phyloP scores from a whole-genome alignment of 2,329 filamentous ascomycete species.

The Trichophyton benhamiae region DNA sequence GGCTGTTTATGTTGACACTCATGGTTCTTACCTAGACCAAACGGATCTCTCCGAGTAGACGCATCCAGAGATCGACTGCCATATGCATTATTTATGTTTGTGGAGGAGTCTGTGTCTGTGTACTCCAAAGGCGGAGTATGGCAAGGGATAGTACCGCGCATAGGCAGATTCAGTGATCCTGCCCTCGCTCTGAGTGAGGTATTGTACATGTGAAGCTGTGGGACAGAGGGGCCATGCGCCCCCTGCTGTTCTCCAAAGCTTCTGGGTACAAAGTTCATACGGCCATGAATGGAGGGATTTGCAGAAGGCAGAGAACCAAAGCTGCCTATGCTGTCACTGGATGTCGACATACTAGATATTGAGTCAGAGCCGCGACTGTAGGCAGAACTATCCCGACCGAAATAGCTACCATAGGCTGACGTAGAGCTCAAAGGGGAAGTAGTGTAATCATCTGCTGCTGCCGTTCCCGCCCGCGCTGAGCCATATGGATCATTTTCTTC shows the following conservation, averaged over 20 bases:
- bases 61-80: constrained; percentile 2
- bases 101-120: constrained; percentile 5
- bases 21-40: neutral
- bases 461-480: constrained; percentile 19
- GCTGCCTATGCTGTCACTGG: constrained; percentile 18
- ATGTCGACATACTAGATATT: constrained; percentile 17
- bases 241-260: constrained; percentile 11
- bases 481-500: constrained; percentile 19
- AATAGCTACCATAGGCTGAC: constrained; percentile 26
- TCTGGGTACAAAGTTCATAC: constrained; percentile 7
- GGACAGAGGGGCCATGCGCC: constrained; percentile 5
- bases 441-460: constrained; percentile 26
- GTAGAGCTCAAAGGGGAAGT: constrained; percentile 27
- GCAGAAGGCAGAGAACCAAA: constrained; percentile 19
- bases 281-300: constrained; percentile 6
- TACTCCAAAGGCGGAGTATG: constrained; percentile 8
- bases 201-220: constrained; percentile 8
- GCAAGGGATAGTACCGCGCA: constrained; percentile 9
- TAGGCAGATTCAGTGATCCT: constrained; percentile 9
- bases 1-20: neutral
- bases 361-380: constrained; percentile 16
- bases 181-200: constrained; percentile 5
- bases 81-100: constrained; percentile 5
- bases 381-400: constrained; percentile 16
- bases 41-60: neutral